Evolutionary conservation across 345 rosid genomes (phyloP), one percentile per base, ranked within the genome.

Genomic region (Syzygium jambos): DNA sequence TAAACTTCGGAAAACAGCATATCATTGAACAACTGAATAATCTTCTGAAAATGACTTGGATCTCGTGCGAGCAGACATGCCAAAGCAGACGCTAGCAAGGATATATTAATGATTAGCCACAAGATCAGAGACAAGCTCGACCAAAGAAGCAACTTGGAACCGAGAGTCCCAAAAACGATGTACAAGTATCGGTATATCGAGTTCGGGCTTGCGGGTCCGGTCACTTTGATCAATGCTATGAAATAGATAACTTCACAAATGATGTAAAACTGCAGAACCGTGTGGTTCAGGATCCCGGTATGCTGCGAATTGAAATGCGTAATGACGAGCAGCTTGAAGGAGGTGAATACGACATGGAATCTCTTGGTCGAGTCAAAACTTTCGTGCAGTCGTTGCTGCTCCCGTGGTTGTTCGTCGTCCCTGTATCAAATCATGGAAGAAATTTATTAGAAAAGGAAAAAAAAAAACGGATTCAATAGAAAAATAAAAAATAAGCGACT

Each of bases 221-320:
- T 29, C 11, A 7, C 77, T 63, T 7, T 8, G 6, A 29, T 63
- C 1, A 7, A 0, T 3, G 77, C 5, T 29, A 15, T 2, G 22
- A 65, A 1, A 65, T 65, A 65, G 5, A 65, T 29, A 2, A 15
- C 41, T 29, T 29, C 41, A 1, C 41, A 65, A 0, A 65, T 29
- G 11, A 65, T 3, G 22, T 65, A 65, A 0, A 30, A 30, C 0
- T 30, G 6, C 3, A 30, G 0, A 29, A 16, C 1, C 0, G 0
- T 9, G 0, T 15, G 6, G 23, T 5, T 30, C 5, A 3, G 4
- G 0, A 1, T 0, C 1, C 8, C 0, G 3, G 1, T 65, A 51
- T 51, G 11, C 7, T 43, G 46, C 46, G 7, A 1, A 22, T 7
- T 7, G 27, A 55, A 22, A 55, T 3, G 4, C 1, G 4, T 10